phyloP scores from a whole-genome alignment of 75 land plant genomes.

The Azolla pinnata region DNA sequence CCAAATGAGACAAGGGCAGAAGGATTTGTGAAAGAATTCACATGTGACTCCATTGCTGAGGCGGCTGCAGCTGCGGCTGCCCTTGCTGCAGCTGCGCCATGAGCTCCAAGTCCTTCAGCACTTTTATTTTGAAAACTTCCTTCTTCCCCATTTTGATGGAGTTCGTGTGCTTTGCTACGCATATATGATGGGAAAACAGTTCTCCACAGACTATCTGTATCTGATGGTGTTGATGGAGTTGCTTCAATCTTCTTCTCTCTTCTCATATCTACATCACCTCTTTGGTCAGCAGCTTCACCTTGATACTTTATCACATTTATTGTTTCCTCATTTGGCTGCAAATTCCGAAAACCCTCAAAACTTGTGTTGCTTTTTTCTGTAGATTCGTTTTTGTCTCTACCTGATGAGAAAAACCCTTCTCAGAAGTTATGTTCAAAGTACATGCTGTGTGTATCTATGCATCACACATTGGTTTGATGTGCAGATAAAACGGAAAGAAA shows the following conservation, averaged over 20 bases:
- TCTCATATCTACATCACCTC: not conserved
- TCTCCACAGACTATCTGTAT: conserved; percentile 20
- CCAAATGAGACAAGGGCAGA: conserved; percentile 6
- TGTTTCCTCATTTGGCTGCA: not conserved
- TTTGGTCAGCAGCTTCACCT: not conserved
- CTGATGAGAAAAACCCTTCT: not conserved
- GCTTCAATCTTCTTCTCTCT: not conserved
- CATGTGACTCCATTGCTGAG: conserved; percentile 37
- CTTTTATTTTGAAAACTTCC: not conserved
- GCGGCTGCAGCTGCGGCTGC: conserved; percentile 50
- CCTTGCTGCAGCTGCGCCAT: conserved; percentile 22
- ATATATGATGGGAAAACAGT: conserved; percentile 41
- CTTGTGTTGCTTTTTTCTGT: not conserved
- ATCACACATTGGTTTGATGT: too few species aligned
- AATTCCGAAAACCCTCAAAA: not conserved
- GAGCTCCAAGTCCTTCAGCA: conserved; percentile 2
- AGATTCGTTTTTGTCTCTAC: not conserved
- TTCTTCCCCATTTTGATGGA: not conserved
- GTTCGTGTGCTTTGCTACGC: conserved; percentile 25
- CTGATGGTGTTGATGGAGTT: not conserved
- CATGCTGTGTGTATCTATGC: too few species aligned
- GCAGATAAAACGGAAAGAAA: too few species aligned
- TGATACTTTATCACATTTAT: not conserved
- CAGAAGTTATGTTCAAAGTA: not conserved
- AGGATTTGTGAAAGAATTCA: conserved; percentile 13